Base-by-base conservation (phyloP, 2,329 filamentous ascomycete genomes). In the Penicillium sp. region DNA sequence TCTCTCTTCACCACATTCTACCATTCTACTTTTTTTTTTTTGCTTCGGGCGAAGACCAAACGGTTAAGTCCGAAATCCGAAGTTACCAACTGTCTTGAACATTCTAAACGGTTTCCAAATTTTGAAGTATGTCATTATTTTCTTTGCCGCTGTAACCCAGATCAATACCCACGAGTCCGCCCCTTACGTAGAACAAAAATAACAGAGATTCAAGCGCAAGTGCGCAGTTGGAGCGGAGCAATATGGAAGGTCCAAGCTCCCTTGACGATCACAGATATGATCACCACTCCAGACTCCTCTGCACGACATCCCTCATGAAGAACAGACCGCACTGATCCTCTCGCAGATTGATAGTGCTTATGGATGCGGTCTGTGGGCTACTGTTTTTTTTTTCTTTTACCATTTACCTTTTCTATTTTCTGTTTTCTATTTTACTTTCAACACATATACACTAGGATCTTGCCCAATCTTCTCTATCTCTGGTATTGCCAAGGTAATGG, bases 231-330 rank as follows among this genome's bases (percentile, higher is more conserved):
- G 36, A 54, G 61, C 51, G 53, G 55, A 64, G 52, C 38, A 57
- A 54, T 41, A 51, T 45, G 61, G 62, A 55, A 55, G 64, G 65
- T 59, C 65, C 65, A 67, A 63, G 61, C 64, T 59, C 58, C 53
- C 33, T 49, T 54, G 42, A 53, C 31, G 60, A 66, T 66, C 64
- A 48, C 42, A 55, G 27, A 49, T 55, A 58, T 61, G 61, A 62
- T 64, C 64, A 58, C 53, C 62, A 55, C 56, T 39, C 31, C 19
- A 48, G 38, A 48, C 25, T 48, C 36, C 56, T 57, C 65, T 66
- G 65, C 65, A 66, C 65, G 60, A 67, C 63, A 66, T 67, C 44
- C 38, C 38, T 51, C 60, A 45, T 56, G 51, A 57, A 50, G 49
- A 48, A 42, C 41, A 42, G 49, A 39, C 31, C 60, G 58, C 58